Conservation (phyloP, 768 basidiomycete genomes). For the Mycena belliarum region DNA sequence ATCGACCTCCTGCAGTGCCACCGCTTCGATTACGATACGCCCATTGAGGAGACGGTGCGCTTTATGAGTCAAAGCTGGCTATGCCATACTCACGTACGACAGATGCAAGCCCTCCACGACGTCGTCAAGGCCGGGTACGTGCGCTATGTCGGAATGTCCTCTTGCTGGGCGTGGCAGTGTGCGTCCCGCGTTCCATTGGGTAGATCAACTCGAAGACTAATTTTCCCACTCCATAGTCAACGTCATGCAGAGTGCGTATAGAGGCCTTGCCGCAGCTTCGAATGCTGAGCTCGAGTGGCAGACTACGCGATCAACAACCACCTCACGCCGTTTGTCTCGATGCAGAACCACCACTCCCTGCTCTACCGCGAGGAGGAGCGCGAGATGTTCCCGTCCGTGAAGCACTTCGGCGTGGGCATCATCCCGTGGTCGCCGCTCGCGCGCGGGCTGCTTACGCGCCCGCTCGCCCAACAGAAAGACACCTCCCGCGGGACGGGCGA, state of each 20-base stretch:
- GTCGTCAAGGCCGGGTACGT: background rate
- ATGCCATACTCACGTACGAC: background rate
- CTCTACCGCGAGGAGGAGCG: constrained; percentile 3
- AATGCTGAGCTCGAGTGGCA: too few relatives aligned
- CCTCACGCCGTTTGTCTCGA: constrained; percentile 55
- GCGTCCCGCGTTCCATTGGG: background rate
- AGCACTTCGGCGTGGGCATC: constrained; percentile 32
- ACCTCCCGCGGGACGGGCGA: background rate
- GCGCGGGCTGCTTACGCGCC: constrained; percentile 35
- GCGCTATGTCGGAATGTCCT: background rate
- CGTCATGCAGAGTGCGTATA: background rate
- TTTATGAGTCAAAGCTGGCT: background rate
- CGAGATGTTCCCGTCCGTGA: constrained; percentile 37
- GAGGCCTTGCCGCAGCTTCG: background rate
- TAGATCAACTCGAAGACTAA: background rate
- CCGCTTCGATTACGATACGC: constrained; percentile 56
- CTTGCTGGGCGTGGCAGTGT: background rate
- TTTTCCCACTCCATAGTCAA: background rate
- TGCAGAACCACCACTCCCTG: constrained; percentile 24
- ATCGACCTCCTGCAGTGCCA: constrained; percentile 31
- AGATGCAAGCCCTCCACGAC: background rate
- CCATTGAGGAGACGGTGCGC: constrained; percentile 37
- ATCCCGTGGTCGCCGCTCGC: constrained; percentile 44
- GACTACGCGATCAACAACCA: constrained; percentile 22
- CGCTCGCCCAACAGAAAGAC: constrained; percentile 10